Percentiles rank a stretch among this genome's conserved stretches.
Evolutionary conservation across 2,329 filamentous ascomycete species (phyloP).

Genomic region (Sporothrix schenckii): DNA sequence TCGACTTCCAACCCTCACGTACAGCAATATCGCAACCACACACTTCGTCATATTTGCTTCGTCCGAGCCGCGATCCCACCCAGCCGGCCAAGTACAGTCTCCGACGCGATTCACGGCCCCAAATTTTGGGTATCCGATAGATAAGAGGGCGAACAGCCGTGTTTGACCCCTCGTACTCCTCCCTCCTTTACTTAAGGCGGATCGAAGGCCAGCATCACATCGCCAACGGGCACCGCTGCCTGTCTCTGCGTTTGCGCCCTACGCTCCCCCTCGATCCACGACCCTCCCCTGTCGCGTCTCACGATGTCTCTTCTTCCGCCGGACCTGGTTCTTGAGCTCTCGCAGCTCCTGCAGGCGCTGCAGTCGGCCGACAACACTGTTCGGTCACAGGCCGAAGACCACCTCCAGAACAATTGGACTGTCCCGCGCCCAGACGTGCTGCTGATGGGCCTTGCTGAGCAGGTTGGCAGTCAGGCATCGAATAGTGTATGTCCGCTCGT

Average conservation of each 20-base stretch:
- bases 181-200: constrained; percentile 8
- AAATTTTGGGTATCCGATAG: not conserved
- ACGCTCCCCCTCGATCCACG: constrained; percentile 19
- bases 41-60: constrained; percentile 6
- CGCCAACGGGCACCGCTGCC: constrained; percentile 23
- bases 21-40: constrained; percentile 13
- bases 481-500: constrained; percentile 59
- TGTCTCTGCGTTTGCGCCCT: constrained; percentile 23
- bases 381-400: constrained; percentile 84
- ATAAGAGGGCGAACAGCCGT: constrained; percentile 15
- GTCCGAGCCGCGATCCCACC: constrained; percentile 17
- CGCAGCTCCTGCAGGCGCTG: constrained; percentile 82
- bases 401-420: constrained; percentile 90
- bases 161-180: constrained; percentile 18
- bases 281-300: constrained; percentile 21
- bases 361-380: constrained; percentile 86
- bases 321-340: constrained; percentile 81
- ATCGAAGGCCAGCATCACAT: constrained; percentile 5
- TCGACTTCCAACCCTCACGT: constrained; percentile 10
- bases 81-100: not conserved
- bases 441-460: constrained; percentile 91
- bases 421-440: constrained; percentile 78
- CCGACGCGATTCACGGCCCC: constrained; percentile 15
- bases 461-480: constrained; percentile 78
- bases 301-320: constrained; percentile 82